These are phyloP conservation scores for Podila clonocystis DNA, from an alignment of 192 early-diverging fungal species.

Conservation along the genomic window DNA sequence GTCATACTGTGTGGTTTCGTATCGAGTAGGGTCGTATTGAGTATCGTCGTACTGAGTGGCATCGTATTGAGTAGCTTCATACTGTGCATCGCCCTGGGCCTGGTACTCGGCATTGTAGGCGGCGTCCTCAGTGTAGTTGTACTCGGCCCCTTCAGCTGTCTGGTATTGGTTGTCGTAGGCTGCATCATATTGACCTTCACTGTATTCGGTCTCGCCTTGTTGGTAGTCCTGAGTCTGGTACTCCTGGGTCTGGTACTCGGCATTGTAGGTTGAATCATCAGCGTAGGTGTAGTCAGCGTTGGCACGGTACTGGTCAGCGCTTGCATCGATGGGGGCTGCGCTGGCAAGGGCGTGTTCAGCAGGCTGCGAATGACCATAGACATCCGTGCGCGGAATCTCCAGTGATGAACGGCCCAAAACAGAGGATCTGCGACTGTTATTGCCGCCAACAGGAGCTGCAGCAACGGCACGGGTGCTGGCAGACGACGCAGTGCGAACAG, in stretches of 20 bases:
- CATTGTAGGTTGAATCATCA: slow-evolving; percentile 31
- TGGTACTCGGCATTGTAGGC: slow-evolving; percentile 4
- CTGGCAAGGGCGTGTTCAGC: neutral
- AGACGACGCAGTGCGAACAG: slow-evolving; percentile 23
- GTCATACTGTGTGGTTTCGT: neutral
- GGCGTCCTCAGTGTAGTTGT: slow-evolving; percentile 6
- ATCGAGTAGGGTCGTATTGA: neutral
- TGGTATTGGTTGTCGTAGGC: slow-evolving; percentile 18
- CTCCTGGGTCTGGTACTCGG: slow-evolving; percentile 7
- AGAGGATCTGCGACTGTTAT: slow-evolving; percentile 19
- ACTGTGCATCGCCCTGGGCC: slow-evolving; percentile 12
- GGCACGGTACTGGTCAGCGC: slow-evolving; percentile 2
- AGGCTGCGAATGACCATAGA: slow-evolving; percentile 15
- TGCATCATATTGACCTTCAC: slow-evolving; percentile 8
- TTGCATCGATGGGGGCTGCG: neutral
- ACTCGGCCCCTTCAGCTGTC: neutral
- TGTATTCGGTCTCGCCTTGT: neutral
- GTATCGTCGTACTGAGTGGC: neutral
- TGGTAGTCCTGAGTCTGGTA: slow-evolving; percentile 13
- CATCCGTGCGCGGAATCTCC: slow-evolving; percentile 22
- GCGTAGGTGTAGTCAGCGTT: neutral
- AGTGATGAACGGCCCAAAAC: slow-evolving; percentile 14
- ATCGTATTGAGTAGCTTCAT: neutral
- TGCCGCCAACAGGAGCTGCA: neutral
- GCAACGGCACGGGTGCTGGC: slow-evolving; percentile 14